phyloP scores from a whole-genome alignment of 2,329 filamentous ascomycete species.

The Chrysosporium keratinophilum region DNA sequence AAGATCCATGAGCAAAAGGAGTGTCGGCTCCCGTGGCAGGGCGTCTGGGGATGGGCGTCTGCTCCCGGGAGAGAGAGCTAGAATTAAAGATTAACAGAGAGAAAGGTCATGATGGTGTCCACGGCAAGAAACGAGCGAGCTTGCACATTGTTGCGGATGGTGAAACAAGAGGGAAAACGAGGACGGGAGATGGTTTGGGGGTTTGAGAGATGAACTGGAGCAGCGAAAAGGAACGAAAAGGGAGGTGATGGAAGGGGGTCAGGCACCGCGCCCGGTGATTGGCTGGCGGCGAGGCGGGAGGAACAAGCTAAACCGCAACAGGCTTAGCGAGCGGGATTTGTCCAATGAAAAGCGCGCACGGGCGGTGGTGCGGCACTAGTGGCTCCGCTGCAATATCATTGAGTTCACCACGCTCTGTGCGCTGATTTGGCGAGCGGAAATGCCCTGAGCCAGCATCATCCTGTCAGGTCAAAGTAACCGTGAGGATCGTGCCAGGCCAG shows the following conservation, averaged over 20 bases:
- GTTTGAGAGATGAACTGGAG: neutral
- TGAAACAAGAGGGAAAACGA: constrained; percentile 8
- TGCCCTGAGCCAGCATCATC: too few species aligned
- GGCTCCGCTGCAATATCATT: neutral
- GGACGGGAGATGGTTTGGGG: neutral
- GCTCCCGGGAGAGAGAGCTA: neutral
- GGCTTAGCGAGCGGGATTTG: neutral
- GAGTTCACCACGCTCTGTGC: neutral
- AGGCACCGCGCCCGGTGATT: neutral
- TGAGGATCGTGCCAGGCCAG: neutral
- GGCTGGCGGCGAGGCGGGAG: neutral
- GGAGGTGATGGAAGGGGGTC: neutral
- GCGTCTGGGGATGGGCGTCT: neutral
- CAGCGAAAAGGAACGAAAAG: neutral
- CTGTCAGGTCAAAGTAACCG: neutral
- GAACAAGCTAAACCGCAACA: neutral
- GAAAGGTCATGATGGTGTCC: neutral
- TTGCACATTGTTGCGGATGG: neutral
- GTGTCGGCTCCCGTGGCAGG: neutral
- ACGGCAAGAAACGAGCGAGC: neutral
- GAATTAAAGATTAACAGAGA: neutral
- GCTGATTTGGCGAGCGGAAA: too few species aligned
- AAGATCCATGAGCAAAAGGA: constrained; percentile 8
- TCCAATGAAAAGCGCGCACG: neutral
- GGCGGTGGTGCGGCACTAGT: neutral